A percentile compares a stretch with the other conserved stretches of the same genome.
These are phyloP conservation scores for Phaseolus coccineus DNA, from an alignment of 331 rosid genomes.

Conservation along the genomic window DNA sequence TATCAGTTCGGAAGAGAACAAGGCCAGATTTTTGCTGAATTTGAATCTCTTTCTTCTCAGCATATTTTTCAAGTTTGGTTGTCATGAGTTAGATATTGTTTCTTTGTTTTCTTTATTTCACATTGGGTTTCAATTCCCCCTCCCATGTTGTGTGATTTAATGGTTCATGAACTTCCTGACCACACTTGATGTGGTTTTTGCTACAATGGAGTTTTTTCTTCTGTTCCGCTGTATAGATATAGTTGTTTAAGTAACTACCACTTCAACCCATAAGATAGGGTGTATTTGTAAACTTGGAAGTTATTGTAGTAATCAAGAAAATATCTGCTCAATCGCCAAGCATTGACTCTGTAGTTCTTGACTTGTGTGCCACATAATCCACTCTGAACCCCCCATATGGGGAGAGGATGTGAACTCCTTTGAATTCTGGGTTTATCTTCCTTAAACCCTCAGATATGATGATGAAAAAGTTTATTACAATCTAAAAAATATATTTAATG, in stretches of 20 bases:
- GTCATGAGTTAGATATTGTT: conserved; percentile 19
- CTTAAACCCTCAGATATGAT: too few relatives aligned
- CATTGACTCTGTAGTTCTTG: background rate
- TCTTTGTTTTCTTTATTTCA: conserved; percentile 8
- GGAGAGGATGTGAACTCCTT: background rate
- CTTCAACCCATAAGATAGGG: too few relatives aligned
- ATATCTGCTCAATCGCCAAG: too few relatives aligned
- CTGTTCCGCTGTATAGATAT: background rate
- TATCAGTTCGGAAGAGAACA: conserved; percentile 51
- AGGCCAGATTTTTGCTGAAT: conserved; percentile 51
- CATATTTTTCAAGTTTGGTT: conserved; percentile 25
- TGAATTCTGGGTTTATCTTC: background rate
- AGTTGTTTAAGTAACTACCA: too few relatives aligned
- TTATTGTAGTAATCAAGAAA: too few relatives aligned
- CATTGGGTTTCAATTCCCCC: background rate
- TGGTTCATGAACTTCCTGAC: conserved; percentile 18
- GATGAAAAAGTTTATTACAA: too few relatives aligned
- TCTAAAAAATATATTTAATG: too few relatives aligned
- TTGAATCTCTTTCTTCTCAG: background rate
- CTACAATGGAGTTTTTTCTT: background rate
- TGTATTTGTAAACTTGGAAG: too few relatives aligned
- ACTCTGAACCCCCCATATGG: too few relatives aligned
- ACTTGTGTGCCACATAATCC: background rate
- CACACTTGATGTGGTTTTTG: conserved; percentile 16
- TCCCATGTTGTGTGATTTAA: conserved; percentile 36